A percentile compares a stretch with the other conserved stretches of the same genome.
These are phyloP conservation scores for Podila horticola DNA, from an alignment of 192 early-diverging fungal genomes.

Conservation along the genomic window DNA sequence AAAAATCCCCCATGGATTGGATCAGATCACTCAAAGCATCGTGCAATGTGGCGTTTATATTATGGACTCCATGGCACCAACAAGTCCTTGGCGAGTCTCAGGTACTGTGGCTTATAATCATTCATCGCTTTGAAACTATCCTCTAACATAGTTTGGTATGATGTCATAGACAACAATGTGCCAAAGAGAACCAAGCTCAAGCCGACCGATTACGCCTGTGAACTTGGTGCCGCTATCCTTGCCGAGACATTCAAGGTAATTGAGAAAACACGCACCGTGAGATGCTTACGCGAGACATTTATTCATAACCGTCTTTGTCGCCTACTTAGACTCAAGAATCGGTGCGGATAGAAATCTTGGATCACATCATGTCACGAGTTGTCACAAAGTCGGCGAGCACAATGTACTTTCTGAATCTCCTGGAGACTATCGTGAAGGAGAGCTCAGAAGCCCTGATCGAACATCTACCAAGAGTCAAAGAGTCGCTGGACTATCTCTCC, in stretches of 20 bases:
- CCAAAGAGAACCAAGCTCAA: not conserved
- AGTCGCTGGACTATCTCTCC: constrained; percentile 72
- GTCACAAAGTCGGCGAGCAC: constrained; percentile 60
- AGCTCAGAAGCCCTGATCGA: constrained; percentile 47
- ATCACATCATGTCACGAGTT: constrained; percentile 70
- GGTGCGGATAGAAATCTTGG: constrained; percentile 75
- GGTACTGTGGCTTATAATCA: not conserved
- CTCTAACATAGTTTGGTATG: not conserved
- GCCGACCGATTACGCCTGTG: constrained; percentile 50
- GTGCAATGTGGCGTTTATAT: constrained; percentile 60
- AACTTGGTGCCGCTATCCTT: constrained; percentile 57
- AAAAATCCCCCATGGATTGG: constrained; percentile 61
- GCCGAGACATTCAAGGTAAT: constrained; percentile 62
- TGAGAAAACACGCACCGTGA: not conserved
- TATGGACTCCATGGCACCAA: constrained; percentile 56
- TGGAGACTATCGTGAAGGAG: constrained; percentile 58
- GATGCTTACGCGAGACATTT: not conserved
- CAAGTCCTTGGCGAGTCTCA: constrained; percentile 24
- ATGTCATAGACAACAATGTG: not conserved
- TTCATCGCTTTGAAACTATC: not conserved
- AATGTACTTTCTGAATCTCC: constrained; percentile 54
- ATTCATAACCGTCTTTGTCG: constrained; percentile 26
- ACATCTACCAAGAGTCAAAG: constrained; percentile 62
- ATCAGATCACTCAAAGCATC: constrained; percentile 65
- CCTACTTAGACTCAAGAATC: constrained; percentile 62